Base-by-base conservation (phyloP, 2,329 filamentous ascomycete genomes). In the Aspergillus calidoustus region DNA sequence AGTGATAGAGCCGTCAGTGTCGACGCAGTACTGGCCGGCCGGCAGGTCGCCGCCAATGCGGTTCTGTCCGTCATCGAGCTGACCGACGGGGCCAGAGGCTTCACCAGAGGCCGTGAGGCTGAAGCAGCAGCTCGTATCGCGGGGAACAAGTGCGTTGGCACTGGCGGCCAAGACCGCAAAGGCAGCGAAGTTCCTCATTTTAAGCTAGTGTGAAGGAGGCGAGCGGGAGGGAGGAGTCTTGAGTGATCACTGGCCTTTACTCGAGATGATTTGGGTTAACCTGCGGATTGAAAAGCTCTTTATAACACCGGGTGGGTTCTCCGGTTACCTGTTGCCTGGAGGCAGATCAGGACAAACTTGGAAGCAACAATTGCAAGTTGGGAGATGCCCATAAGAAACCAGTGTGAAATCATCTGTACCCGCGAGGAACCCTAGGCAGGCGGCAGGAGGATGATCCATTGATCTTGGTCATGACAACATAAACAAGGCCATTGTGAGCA, bases 31-130 rank as follows among this genome's bases (percentile, higher is more conserved):
- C 8, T 81, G 78, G 15, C 81, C 81, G 51, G 80, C 70, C 4
- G 76, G 64, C 13, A 85, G 72, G 31, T 64, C 77, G 47, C 83
- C 83, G 43, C 84, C 83, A 49, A 88, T 81, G 53, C 86, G 82
- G 69, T 82, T 84, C 76, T 90, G 88, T 8, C 89, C 88, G 72
- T 89, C 86, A 56, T 64, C 68, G 43, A 90, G 79, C 71, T 90
- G 84, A 11, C 86, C 87, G 47, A 90, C 77, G 4, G 78, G 72
- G n/a, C 87, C 86, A 31, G 80, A 78, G 19, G 77, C 74, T 60
- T 76, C 79, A 19, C 84, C 84, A 43, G 78, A 78, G 41, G 84
- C 82, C 4, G 76, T 80, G 41, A 89, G 69, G 61, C 81, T 77
- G 74, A 89, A 87, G 64, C 81, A 82, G 69, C 85, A 85, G 51